Evolutionary conservation across 2,329 filamentous ascomycete genomes (phyloP).

Genomic region (Aspergillus pseudoterreus): DNA sequence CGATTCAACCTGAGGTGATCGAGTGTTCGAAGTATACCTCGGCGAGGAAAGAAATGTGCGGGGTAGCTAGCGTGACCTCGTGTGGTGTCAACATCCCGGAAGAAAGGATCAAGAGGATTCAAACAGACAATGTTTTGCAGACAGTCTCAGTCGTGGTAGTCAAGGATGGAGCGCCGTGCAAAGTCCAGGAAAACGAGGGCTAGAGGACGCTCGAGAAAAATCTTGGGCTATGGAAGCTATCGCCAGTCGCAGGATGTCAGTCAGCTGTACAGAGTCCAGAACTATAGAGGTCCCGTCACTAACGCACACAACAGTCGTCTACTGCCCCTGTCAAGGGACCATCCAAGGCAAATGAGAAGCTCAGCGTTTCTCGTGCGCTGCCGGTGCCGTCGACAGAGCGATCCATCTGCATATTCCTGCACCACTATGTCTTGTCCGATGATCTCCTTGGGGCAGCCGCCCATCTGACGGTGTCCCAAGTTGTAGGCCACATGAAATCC

Average conservation of each 20-base stretch:
- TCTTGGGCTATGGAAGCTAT: no score
- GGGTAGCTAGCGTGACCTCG: not conserved
- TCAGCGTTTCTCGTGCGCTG: not conserved
- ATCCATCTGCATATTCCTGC: constrained; percentile 6
- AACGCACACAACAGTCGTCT: not conserved
- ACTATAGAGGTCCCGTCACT: not conserved
- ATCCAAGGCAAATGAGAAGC: not conserved
- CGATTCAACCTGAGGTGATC: no score
- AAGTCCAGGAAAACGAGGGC: not conserved
- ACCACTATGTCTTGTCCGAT: constrained; percentile 5
- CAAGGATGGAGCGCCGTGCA: not conserved
- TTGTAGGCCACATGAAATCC: constrained; percentile 1
- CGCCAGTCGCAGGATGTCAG: not conserved
- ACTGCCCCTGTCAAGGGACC: not conserved
- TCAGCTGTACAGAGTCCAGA: no score
- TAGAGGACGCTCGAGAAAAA: not conserved
- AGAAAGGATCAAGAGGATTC: not conserved
- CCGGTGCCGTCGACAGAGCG: not conserved
- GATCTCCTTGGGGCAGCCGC: not conserved
- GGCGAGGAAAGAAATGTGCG: not conserved
- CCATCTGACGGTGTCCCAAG: constrained; percentile 4
- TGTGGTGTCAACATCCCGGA: not conserved
- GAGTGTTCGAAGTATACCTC: no score
- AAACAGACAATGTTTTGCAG: not conserved
- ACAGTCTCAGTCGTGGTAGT: not conserved